Evolutionary conservation across 2,329 filamentous ascomycete genomes (phyloP).

Genomic region (Penicillium rolfsii): DNA sequence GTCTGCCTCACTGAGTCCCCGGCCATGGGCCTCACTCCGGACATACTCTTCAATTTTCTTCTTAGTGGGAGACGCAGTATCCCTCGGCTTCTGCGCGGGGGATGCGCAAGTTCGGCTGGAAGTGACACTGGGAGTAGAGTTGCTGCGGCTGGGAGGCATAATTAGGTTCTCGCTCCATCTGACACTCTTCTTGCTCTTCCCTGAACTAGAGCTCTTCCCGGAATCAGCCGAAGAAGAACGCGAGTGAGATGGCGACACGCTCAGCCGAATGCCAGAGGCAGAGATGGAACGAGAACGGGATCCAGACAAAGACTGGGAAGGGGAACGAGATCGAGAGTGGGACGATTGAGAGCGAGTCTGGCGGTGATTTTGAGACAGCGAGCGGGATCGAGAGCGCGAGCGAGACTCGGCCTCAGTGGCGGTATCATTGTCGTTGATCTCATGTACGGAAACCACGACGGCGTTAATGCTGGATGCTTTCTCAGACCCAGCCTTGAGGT

Average conservation of each 20-base stretch:
- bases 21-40: not conserved
- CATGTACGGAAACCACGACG: not conserved
- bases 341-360: not conserved
- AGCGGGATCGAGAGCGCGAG: constrained; percentile 1
- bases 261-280: not conserved
- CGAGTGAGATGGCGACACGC: too few relatives aligned
- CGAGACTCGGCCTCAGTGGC: not conserved
- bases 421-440: not conserved
- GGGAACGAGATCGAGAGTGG: not conserved
- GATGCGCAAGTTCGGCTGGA: not conserved
- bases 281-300: constrained; percentile 1
- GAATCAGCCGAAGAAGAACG: too few relatives aligned
- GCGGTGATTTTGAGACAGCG: too few relatives aligned
- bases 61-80: not conserved
- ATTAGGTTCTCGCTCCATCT: not conserved
- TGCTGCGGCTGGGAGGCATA: not conserved
- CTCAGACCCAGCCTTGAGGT: not conserved
- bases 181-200: not conserved
- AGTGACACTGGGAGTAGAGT: not conserved
- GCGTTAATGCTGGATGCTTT: not conserved
- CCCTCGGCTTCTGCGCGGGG: not conserved
- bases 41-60: not conserved
- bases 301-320: not conserved
- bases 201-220: not conserved
- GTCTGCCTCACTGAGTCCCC: not conserved